phyloP scores from a whole-genome alignment of 805 yeast species.

The Metschnikowia cubensis region DNA sequence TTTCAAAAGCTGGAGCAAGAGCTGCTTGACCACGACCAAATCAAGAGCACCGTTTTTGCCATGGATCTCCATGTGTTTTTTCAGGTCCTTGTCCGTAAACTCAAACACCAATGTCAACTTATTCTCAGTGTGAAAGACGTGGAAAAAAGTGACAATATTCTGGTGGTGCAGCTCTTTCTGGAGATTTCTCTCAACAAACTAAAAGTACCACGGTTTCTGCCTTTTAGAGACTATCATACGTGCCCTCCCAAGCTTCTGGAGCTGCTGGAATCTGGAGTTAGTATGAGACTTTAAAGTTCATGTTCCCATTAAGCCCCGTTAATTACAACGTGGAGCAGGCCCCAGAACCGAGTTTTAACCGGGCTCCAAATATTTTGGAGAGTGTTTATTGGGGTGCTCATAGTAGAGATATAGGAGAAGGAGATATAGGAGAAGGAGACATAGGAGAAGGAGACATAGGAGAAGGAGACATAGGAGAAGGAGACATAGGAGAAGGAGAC shows the following conservation, averaged over 20 bases:
- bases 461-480: too few species aligned
- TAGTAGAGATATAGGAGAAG: too few species aligned
- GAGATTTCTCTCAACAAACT: slow-evolving; percentile 94
- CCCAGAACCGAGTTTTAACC: too few species aligned
- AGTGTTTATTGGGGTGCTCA: too few species aligned
- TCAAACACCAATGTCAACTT: slow-evolving; percentile 92
- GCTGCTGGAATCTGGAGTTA: slow-evolving; percentile 41
- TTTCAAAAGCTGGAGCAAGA: slow-evolving; percentile 87
- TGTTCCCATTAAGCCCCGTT: too few species aligned
- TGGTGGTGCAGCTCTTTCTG: slow-evolving; percentile 89
- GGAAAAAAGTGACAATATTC: slow-evolving; percentile 87
- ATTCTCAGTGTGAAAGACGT: slow-evolving; percentile 95
- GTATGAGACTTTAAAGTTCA: slow-evolving; percentile 4
- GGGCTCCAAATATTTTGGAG: too few species aligned
- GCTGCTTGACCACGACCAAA: slow-evolving; percentile 71
- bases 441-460: too few species aligned
- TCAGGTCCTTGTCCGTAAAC: slow-evolving; percentile 87
- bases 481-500: too few species aligned
- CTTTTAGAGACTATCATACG: slow-evolving; percentile 99
- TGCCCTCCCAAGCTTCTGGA: slow-evolving; percentile 92
- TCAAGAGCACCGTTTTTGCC: slow-evolving; percentile 74
- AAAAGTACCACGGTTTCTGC: slow-evolving; percentile 77
- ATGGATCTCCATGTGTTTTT: slow-evolving; percentile 87
- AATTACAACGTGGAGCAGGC: too few species aligned
- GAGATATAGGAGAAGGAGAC: too few species aligned